Evolutionary conservation across 306 rosid genomes (phyloP), one percentile per base, ranked within the genome.

Genomic region (Luffa aegyptiaca): DNA sequence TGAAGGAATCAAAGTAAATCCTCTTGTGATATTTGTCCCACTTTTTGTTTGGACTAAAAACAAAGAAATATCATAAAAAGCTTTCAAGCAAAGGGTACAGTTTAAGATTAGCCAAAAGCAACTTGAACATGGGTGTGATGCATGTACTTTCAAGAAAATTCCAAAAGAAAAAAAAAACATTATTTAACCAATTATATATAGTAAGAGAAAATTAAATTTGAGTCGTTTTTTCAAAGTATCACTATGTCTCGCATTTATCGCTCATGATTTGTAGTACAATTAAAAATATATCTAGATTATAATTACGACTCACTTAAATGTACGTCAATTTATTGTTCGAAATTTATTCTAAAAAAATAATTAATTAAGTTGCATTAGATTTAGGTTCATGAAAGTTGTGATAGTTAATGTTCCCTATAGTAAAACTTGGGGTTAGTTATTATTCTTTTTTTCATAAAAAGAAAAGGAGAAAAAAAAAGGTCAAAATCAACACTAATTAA

Each of bases 1-100:
- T 44, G 36, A 45, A 68, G 76, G 56, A 45, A 70, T 70, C 56
- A 70, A 20, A 70, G 36, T 11, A 45, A 44, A 70, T 45, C 55
- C 36, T 44, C n/a, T 70, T 8, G 36, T 10, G 56, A 70, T 70
- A 44, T 70, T 70, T 70, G 76, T 70, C 76, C 52, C 52, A 68
- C 74, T 44, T 70, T 70, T 70, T 45, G 56, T 70, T 70, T 70
- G 55, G 16, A 45, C 76, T 70, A 70, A 45, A 70, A 70, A 45
- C 18, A 42, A 70, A 70, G 3, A 20, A 42, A 45, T 70, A 68
- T 70, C 33, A n/a, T 20, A 70, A n/a, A 70, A 70, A 70, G 53
- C 18, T 45, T 20, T 20, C 7, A 39, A 68, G 52, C 8, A 68
- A 41, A 68, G 7, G 35, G 52, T 42, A 39, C 48, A 36, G 17